These are phyloP conservation scores for Fusarium metavorans DNA, from an alignment of 2,329 filamentous ascomycete genomes.

Conservation along the genomic window DNA sequence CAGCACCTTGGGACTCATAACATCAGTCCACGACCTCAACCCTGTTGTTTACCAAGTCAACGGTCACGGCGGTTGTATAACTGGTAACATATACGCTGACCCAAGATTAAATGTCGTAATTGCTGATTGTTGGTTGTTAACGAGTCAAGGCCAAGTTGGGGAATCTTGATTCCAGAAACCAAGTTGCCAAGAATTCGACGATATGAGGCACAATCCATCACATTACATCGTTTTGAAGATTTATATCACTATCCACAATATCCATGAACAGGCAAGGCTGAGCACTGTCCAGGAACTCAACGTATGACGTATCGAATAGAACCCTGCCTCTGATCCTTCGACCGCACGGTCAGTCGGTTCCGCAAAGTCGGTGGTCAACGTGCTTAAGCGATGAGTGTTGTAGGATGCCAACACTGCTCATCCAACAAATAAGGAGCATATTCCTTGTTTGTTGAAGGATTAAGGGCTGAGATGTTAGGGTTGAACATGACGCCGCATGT, in stretches of 20 bases:
- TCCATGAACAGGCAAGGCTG: background rate
- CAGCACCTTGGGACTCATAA: background rate
- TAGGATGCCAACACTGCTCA: background rate
- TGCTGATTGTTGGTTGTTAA: background rate
- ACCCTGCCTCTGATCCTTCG: background rate
- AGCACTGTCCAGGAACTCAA: background rate
- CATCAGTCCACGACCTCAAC: background rate
- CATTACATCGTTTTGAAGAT: background rate
- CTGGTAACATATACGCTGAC: background rate
- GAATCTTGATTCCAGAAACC: background rate
- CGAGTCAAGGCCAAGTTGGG: background rate
- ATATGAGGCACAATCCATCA: background rate
- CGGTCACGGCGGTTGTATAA: background rate
- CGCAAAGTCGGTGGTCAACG: background rate
- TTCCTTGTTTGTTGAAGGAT: background rate
- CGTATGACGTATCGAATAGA: background rate
- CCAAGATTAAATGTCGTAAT: background rate
- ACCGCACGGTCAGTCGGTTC: background rate
- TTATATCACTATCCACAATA: background rate
- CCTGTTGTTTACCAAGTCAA: background rate
- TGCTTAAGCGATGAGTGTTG: background rate
- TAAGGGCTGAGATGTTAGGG: background rate
- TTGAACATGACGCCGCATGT: background rate
- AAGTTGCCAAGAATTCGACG: background rate
- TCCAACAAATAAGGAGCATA: no score